Evolutionary conservation across 2,329 filamentous ascomycete genomes (phyloP).

Genomic region (Paracamarosporium sp.): DNA sequence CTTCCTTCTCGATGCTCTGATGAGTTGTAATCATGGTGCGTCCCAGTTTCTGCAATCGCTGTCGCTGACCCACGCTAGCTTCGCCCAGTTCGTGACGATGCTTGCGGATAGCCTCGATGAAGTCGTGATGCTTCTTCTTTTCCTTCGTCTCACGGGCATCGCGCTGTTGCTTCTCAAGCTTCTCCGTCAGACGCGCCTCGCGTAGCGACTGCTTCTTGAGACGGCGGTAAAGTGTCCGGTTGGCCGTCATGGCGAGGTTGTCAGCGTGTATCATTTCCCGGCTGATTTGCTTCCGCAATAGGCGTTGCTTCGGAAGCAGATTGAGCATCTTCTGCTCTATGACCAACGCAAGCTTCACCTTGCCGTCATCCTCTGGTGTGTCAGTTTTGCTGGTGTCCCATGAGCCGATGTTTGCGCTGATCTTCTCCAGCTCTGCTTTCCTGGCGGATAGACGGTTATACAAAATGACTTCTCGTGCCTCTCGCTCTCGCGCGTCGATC

Average conservation of each 20-base stretch:
- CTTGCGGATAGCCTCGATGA: constrained; percentile 83
- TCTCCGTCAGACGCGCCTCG: constrained; percentile 96
- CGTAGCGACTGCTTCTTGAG: constrained; percentile 97
- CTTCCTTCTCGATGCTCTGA: constrained; percentile 97
- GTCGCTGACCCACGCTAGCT: constrained; percentile 70
- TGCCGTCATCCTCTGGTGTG: constrained; percentile 74
- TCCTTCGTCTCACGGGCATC: constrained; percentile 95
- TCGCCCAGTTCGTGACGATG: constrained; percentile 81
- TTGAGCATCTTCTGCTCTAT: constrained; percentile 95
- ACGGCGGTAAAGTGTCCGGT: constrained; percentile 86
- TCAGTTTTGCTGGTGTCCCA: constrained; percentile 80
- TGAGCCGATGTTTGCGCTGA: constrained; percentile 84
- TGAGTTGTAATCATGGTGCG: constrained; percentile 89
- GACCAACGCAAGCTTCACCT: constrained; percentile 82
- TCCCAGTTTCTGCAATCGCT: constrained; percentile 83
- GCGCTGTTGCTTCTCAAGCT: constrained; percentile 97
- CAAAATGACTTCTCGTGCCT: constrained; percentile 85
- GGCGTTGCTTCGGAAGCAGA: constrained; percentile 86
- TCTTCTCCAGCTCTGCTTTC: constrained; percentile 80
- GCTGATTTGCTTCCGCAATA: constrained; percentile 84
- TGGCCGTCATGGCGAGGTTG: constrained; percentile 96
- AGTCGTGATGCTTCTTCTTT: constrained; percentile 96
- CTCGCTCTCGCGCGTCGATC: constrained; percentile 39
- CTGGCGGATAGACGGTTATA: constrained; percentile 90
- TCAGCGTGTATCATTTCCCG: constrained; percentile 95